Conservation (phyloP, 2,329 filamentous ascomycete genomes). For the Lomentospora prolificans region DNA sequence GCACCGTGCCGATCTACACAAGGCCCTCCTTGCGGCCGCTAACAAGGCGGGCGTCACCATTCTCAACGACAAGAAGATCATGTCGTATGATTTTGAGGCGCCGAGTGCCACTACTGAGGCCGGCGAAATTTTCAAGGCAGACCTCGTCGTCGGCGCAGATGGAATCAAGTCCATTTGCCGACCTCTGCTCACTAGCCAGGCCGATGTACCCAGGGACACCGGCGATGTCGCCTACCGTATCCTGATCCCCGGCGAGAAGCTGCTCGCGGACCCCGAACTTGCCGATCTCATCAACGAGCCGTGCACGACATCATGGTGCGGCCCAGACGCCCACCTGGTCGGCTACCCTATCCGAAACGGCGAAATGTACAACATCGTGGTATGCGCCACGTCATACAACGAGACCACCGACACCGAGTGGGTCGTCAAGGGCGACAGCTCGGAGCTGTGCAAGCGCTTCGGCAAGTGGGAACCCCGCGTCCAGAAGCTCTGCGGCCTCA, state of each 20-base stretch:
- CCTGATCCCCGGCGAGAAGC: conserved; percentile 18
- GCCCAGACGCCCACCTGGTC: conserved; percentile 5
- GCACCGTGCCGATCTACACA: conserved; percentile 23
- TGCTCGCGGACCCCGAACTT: conserved; percentile 9
- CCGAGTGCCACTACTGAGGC: conserved; percentile 14
- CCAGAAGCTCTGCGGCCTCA: conserved; percentile 22
- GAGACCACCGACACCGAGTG: conserved; percentile 11
- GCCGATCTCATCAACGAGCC: conserved; percentile 12
- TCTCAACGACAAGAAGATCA: conserved; percentile 17
- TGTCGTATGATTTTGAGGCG: conserved; percentile 14
- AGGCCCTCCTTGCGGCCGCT: conserved; percentile 17
- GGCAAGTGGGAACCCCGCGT: conserved; percentile 25
- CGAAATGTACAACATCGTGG: conserved; percentile 7
- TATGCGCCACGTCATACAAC: conserved; percentile 5
- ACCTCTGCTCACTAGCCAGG: conserved; percentile 15
- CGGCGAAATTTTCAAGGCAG: conserved; percentile 26
- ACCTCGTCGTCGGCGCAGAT: conserved; percentile 42
- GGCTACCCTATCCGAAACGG: conserved; percentile 5
- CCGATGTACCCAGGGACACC: conserved; percentile 18
- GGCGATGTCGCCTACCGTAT: conserved; percentile 30
- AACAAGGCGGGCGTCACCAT: conserved; percentile 18
- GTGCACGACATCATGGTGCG: conserved; percentile 7
- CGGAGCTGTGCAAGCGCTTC: conserved; percentile 26
- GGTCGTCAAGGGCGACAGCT: conserved; percentile 20
- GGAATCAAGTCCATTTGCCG: conserved; percentile 42